A percentile compares a stretch with the other conserved stretches of the same genome.
Evolutionary conservation across 768 basidiomycete genomes (phyloP).

Genomic region (Trametes cingulata): DNA sequence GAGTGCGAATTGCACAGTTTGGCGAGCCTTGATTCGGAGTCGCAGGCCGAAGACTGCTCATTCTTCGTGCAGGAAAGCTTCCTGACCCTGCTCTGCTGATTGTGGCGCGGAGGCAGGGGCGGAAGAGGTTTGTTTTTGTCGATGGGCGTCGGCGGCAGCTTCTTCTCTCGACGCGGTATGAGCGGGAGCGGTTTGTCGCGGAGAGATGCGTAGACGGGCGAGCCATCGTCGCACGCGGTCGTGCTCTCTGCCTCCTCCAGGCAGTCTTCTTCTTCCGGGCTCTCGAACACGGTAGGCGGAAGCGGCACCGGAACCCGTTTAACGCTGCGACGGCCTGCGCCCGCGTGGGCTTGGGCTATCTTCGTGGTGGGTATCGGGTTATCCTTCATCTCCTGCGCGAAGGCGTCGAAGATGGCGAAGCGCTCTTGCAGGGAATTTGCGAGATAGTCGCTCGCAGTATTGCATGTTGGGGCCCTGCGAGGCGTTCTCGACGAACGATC

Average conservation of each 20-base stretch:
- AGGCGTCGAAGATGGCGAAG: slow-evolving; percentile 12
- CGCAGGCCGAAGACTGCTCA: no score
- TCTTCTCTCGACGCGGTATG: not conserved
- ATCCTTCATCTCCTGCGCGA: slow-evolving; percentile 1
- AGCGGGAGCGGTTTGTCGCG: slow-evolving; percentile 7
- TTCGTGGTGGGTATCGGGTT: not conserved
- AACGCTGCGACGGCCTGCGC: slow-evolving; percentile 12
- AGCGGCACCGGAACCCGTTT: slow-evolving; percentile 10
- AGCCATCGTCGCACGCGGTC: slow-evolving; percentile 7
- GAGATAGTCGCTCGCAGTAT: not conserved
- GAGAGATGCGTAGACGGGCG: not conserved
- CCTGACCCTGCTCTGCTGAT: not conserved
- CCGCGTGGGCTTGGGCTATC: not conserved
- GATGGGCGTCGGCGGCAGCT: slow-evolving; percentile 6
- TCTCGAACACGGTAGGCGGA: slow-evolving; percentile 2
- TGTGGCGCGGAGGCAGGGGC: not conserved
- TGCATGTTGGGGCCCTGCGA: not conserved
- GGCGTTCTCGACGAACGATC: not conserved
- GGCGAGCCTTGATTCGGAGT: no score
- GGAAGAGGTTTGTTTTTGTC: not conserved
- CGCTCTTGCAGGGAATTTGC: slow-evolving; percentile 2
- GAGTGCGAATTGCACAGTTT: no score
- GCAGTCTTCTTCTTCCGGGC: slow-evolving; percentile 8
- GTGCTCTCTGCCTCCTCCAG: slow-evolving; percentile 13
- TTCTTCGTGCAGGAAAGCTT: not conserved